Evolutionary conservation across 306 rosid species (phyloP).

Genomic region (Albizia julibrissin): DNA sequence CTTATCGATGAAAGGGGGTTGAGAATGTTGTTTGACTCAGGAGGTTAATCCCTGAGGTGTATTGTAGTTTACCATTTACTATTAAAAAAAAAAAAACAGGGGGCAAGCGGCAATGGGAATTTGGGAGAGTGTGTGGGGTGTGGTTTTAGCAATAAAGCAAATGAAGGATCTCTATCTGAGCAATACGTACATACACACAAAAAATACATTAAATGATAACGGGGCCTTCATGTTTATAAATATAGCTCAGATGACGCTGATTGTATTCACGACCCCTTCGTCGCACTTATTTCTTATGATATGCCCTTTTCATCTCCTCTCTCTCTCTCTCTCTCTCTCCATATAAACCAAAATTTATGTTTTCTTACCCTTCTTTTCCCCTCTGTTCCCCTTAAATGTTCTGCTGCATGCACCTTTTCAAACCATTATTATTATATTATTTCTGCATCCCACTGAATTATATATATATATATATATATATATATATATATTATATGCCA

Average conservation of each 20-base stretch:
- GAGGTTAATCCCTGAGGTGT: too few species aligned
- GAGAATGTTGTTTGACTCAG: too few species aligned
- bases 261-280: constrained; percentile 4
- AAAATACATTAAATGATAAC: constrained; percentile 12
- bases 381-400: neutral
- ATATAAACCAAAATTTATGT: neutral
- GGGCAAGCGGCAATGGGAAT: constrained; percentile 15
- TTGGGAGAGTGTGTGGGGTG: neutral
- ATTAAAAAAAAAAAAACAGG: too few species aligned
- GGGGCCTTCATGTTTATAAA: constrained; percentile 35
- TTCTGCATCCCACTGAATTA: neutral
- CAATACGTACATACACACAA: neutral
- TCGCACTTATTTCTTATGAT: constrained; percentile 11
- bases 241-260: constrained; percentile 28
- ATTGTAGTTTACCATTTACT: too few species aligned
- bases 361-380: neutral
- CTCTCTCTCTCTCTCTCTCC: neutral
- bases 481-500: neutral
- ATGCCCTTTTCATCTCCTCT: constrained; percentile 22
- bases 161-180: constrained; percentile 18
- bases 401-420: neutral
- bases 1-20: too few species aligned
- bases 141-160: neutral
- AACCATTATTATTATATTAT: neutral
- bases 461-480: too few species aligned